Evolutionary conservation across 2,329 filamentous ascomycete genomes (phyloP).

Genomic region (Lecanicillium sp.): DNA sequence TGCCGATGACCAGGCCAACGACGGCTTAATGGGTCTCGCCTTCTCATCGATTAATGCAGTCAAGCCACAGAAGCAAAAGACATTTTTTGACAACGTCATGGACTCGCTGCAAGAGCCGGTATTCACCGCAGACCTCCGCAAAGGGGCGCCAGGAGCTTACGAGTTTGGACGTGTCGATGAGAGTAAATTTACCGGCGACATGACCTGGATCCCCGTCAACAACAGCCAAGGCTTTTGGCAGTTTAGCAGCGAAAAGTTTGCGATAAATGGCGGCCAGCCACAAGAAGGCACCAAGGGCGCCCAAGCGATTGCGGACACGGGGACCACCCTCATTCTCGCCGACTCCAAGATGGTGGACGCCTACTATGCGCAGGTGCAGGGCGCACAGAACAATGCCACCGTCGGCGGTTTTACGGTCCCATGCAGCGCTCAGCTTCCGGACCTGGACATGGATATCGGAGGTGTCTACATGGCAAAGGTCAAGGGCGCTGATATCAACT

Average conservation of each 20-base stretch:
- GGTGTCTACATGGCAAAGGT: conserved; percentile 48
- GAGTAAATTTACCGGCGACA: conserved; percentile 51
- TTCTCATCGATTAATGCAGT: conserved; percentile 61
- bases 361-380: conserved; percentile 40
- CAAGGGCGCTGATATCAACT: conserved; percentile 45
- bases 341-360: conserved; percentile 41
- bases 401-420: conserved; percentile 39
- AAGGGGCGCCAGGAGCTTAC: conserved; percentile 52
- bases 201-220: conserved; percentile 56
- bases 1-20: conserved; percentile 48
- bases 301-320: conserved; percentile 48
- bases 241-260: conserved; percentile 43
- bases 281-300: conserved; percentile 28
- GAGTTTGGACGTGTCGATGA: conserved; percentile 63
- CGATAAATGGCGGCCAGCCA: conserved; percentile 36
- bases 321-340: conserved; percentile 56
- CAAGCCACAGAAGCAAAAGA: conserved; percentile 54
- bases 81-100: conserved; percentile 67
- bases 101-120: conserved; percentile 53
- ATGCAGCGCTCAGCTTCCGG: conserved; percentile 36
- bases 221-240: conserved; percentile 58
- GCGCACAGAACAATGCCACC: conserved; percentile 30
- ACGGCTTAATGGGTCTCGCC: conserved; percentile 63
- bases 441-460: conserved; percentile 49
- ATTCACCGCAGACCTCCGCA: conserved; percentile 60